phyloP scores from a whole-genome alignment of 257 asterid genomes.

The Nyctanthes arbortristis region DNA sequence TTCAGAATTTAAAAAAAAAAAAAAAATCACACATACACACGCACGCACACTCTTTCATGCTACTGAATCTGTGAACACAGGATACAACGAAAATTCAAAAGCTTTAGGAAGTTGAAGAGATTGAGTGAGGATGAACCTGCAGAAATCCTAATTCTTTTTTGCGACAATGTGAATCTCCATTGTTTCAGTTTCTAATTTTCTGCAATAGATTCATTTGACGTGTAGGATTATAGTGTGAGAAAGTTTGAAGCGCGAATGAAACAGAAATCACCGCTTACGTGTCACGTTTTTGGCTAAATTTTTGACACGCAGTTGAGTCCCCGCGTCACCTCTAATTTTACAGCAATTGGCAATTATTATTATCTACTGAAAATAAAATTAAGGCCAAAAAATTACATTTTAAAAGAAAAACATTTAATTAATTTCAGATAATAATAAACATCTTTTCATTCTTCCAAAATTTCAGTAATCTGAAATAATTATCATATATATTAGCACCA shows the following conservation, averaged over 20 bases:
- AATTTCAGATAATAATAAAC: neutral
- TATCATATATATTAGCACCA: no score
- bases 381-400: neutral
- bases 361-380: no score
- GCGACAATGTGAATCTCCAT: neutral
- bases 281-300: neutral
- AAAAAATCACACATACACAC: no score
- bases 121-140: neutral
- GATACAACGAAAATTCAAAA: neutral
- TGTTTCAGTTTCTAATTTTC: neutral
- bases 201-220: neutral
- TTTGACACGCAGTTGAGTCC: neutral
- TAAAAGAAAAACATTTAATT: no score
- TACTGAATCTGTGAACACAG: neutral
- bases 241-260: neutral
- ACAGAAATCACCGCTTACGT: neutral
- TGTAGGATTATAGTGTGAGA: neutral
- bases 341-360: neutral
- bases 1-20: no score
- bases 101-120: neutral
- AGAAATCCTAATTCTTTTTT: neutral
- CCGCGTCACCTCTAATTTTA: neutral
- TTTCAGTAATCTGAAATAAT: no score
- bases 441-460: no score
- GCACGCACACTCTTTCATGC: no score